These are phyloP conservation scores for Brachypodium distachyon DNA, from an alignment of 202 grass and related monocot genomes.

Conservation along the genomic window DNA sequence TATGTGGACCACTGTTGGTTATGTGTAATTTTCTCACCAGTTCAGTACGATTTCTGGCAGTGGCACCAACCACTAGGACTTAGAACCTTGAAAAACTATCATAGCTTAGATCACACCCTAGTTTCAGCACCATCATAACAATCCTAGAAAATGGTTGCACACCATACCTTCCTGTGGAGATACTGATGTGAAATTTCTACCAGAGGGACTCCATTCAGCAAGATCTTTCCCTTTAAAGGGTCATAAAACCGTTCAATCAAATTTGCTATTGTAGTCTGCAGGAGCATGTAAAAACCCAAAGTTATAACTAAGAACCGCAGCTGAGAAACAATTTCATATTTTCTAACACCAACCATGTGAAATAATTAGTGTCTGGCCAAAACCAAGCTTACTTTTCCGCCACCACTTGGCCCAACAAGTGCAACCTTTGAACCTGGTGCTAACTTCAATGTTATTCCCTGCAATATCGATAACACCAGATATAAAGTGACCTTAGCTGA, in stretches of 20 bases:
- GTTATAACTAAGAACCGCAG: neutral
- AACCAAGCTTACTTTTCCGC: slow-evolving; percentile 69
- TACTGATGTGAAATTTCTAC: slow-evolving; percentile 76
- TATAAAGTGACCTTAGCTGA: neutral
- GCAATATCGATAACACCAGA: slow-evolving; percentile 24
- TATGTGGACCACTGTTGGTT: too few relatives aligned
- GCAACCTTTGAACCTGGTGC: slow-evolving; percentile 89
- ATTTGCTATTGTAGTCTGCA: slow-evolving; percentile 99
- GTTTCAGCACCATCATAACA: neutral
- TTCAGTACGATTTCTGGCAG: neutral
- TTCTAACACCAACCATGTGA: slow-evolving; percentile 12
- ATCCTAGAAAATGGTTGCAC: neutral
- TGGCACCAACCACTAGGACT: neutral
- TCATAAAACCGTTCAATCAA: slow-evolving; percentile 98
- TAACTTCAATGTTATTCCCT: slow-evolving; percentile 96
- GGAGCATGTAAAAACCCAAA: slow-evolving; percentile 4
- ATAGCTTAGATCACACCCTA: neutral
- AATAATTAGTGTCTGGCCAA: neutral
- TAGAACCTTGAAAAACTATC: neutral
- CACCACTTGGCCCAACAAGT: slow-evolving; percentile 97
- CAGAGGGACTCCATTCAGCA: slow-evolving; percentile 73
- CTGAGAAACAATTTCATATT: slow-evolving; percentile 6
- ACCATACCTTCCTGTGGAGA: slow-evolving; percentile 83
- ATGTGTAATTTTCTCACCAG: too few relatives aligned
- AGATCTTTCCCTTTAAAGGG: slow-evolving; percentile 82